phyloP scores from a whole-genome alignment of 129 eudicot genomes.

The Mikania micrantha region DNA sequence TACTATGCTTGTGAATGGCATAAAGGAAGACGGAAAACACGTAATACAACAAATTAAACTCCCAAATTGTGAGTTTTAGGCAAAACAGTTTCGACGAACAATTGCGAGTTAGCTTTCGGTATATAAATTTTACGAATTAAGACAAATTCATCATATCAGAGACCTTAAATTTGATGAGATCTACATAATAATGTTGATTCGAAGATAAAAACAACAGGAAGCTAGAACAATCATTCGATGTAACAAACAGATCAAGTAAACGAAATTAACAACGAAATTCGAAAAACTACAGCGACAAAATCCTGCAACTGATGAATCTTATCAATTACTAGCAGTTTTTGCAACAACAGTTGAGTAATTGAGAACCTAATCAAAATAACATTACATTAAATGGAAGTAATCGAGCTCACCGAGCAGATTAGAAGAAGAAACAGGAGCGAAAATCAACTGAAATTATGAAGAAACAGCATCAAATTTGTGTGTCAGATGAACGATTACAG shows the following conservation, averaged over 20 bases:
- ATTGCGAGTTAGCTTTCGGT: too few relatives aligned
- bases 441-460: not conserved
- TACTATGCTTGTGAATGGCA: conserved; percentile 5
- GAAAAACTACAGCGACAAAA: not conserved
- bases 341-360: not conserved
- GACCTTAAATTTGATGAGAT: conserved; percentile 3
- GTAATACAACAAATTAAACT: not conserved
- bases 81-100: too few relatives aligned
- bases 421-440: not conserved
- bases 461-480: not conserved
- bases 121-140: not conserved
- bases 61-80: too few relatives aligned
- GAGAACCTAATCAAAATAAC: not conserved
- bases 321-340: not conserved
- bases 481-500: not conserved
- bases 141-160: not conserved
- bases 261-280: not conserved
- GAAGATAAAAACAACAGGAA: not conserved
- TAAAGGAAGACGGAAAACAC: not conserved
- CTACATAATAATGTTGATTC: not conserved
- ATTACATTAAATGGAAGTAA: not conserved
- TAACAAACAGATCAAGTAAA: conserved; percentile 3
- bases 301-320: not conserved
- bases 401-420: conserved; percentile 24
- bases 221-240: not conserved